Conservation (phyloP, 2,329 filamentous ascomycete species). For the Penicillium sclerotiorum region DNA sequence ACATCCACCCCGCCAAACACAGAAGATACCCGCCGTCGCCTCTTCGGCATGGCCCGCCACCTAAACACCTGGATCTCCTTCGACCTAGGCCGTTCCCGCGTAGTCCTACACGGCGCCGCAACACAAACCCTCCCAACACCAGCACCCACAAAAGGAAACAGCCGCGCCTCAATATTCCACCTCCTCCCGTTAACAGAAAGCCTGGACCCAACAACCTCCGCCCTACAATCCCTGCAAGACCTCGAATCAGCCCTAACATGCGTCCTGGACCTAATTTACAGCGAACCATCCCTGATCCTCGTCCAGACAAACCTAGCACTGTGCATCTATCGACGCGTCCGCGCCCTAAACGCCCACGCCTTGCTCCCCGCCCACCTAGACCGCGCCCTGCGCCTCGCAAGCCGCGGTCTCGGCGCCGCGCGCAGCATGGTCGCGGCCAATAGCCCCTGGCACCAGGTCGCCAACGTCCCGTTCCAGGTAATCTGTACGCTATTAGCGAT, state of each 20-base stretch:
- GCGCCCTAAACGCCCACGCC: constrained; percentile 51
- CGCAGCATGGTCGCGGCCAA: constrained; percentile 48
- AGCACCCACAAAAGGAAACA: neutral
- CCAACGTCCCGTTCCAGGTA: constrained; percentile 63
- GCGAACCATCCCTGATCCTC: constrained; percentile 48
- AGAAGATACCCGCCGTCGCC: constrained; percentile 44
- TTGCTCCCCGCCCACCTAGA: constrained; percentile 46
- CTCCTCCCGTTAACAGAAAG: constrained; percentile 57
- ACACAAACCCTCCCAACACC: constrained; percentile 37
- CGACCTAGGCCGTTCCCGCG: constrained; percentile 59
- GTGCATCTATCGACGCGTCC: constrained; percentile 58
- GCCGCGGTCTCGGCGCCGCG: constrained; percentile 52
- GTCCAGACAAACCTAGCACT: constrained; percentile 60
- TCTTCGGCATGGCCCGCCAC: constrained; percentile 58
- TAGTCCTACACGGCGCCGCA: constrained; percentile 52
- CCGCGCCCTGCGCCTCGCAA: constrained; percentile 50
- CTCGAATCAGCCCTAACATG: constrained; percentile 48
- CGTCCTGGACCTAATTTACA: constrained; percentile 47
- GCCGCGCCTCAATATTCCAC: constrained; percentile 50
- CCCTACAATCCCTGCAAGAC: constrained; percentile 44
- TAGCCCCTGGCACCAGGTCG: constrained; percentile 62
- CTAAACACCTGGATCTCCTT: constrained; percentile 64
- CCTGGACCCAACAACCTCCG: constrained; percentile 53
- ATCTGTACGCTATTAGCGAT: constrained; percentile 60
- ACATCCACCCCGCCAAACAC: neutral